Conservation (phyloP, 2,329 filamentous ascomycete species). For the Aureobasidium sp. region DNA sequence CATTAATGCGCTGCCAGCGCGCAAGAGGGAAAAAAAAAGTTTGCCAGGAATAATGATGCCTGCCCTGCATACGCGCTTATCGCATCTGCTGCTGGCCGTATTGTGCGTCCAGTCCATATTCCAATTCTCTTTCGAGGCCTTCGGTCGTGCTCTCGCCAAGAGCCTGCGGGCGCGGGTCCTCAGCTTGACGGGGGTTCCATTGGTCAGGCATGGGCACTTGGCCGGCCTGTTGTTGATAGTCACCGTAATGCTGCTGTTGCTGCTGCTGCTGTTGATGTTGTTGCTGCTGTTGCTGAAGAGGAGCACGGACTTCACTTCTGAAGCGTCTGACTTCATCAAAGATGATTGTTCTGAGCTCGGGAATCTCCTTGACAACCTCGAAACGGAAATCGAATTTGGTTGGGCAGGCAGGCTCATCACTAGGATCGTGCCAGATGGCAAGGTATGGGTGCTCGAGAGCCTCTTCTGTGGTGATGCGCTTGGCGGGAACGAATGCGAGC, state of each 20-base stretch:
- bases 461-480: conserved; percentile 87
- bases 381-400: conserved; percentile 97
- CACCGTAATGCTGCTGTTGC: conserved; percentile 38
- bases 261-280: conserved; percentile 30
- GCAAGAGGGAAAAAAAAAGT: conserved; percentile 4
- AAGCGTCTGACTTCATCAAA: conserved; percentile 88
- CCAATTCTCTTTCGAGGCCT: conserved; percentile 42
- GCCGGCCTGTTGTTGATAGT: conserved; percentile 27
- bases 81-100: conserved; percentile 11
- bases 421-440: conserved; percentile 96
- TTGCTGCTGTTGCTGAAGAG: conserved; percentile 41
- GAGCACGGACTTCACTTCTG: conserved; percentile 45
- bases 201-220: conserved; percentile 58
- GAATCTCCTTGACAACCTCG: conserved; percentile 91
- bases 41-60: not conserved
- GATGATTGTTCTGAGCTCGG: conserved; percentile 95
- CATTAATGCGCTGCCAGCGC: conserved; percentile 11
- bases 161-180: conserved; percentile 56
- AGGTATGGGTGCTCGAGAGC: conserved; percentile 95
- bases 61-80: not conserved
- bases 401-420: conserved; percentile 89
- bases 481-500: conserved; percentile 92
- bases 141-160: conserved; percentile 23
- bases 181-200: conserved; percentile 50
- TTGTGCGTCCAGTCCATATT: conserved; percentile 35